These are phyloP conservation scores for Penicillium sp. DNA, from an alignment of 2,329 filamentous ascomycete species.

Conservation along the genomic window DNA sequence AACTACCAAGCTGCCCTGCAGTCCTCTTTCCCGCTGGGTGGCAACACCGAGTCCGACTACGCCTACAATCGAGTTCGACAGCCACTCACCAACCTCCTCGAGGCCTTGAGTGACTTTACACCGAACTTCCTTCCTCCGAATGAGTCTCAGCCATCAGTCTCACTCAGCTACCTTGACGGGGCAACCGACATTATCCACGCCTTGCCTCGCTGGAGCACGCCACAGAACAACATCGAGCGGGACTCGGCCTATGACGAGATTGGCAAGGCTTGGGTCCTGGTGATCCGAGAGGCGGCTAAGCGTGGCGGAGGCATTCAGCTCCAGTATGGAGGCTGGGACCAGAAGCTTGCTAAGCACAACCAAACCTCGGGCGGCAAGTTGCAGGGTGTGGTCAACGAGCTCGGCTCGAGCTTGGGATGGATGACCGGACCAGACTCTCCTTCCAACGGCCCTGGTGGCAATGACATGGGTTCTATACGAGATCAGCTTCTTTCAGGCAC, in stretches of 20 bases:
- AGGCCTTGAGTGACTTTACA: constrained; percentile 90
- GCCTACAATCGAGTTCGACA: constrained; percentile 91
- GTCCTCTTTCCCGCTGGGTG: constrained; percentile 79
- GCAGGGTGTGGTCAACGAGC: constrained; percentile 74
- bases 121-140: constrained; percentile 92
- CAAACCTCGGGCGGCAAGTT: constrained; percentile 81
- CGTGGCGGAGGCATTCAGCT: constrained; percentile 85
- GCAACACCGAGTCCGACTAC: constrained; percentile 84
- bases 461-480: constrained; percentile 51
- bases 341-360: constrained; percentile 83
- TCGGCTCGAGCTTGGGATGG: constrained; percentile 76
- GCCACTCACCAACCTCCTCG: constrained; percentile 75
- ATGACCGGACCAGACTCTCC: constrained; percentile 55
- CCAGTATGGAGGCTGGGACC: constrained; percentile 90
- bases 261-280: constrained; percentile 86
- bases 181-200: constrained; percentile 88
- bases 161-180: constrained; percentile 83
- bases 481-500: constrained; percentile 59
- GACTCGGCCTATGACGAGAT: constrained; percentile 96
- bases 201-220: constrained; percentile 87
- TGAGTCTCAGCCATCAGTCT: constrained; percentile 79
- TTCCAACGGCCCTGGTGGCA: constrained; percentile 33
- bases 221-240: constrained; percentile 87
- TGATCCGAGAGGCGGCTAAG: constrained; percentile 88
- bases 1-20: constrained; percentile 80